Conservation (phyloP, 1,284 basidiomycete genomes). For the Leccinum fallax region DNA sequence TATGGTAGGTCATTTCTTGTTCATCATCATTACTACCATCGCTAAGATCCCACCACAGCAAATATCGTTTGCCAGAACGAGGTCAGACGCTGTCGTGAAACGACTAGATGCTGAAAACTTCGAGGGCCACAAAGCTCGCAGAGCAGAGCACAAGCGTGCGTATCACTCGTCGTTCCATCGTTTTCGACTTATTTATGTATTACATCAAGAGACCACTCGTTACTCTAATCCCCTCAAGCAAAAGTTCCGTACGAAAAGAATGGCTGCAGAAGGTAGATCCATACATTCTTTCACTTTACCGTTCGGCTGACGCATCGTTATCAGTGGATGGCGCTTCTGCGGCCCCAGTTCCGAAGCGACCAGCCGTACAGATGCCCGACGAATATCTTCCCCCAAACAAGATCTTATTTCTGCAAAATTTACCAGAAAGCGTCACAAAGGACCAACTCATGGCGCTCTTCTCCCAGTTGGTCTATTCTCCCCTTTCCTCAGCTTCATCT, state of each 20-base stretch:
- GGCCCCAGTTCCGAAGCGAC: conserved; percentile 68
- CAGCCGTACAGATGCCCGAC: conserved; percentile 95
- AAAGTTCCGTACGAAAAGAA: conserved; percentile 79
- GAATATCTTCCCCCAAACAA: conserved; percentile 99
- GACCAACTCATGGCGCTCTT: conserved; percentile 89
- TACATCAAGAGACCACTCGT: conserved; percentile 66
- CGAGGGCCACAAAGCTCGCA: conserved; percentile 74
- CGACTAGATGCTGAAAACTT: conserved; percentile 64
- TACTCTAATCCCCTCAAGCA: conserved; percentile 86
- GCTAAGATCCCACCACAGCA: conserved; percentile 54
- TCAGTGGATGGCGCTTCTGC: conserved; percentile 72
- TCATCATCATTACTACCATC: conserved; percentile 1
- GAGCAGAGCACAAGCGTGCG: conserved; percentile 83
- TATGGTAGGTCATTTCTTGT: conserved; percentile 61
- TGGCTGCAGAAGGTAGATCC: conserved; percentile 71
- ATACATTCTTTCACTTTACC: conserved; percentile 13
- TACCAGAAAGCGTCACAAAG: conserved; percentile 89
- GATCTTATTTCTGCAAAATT: conserved; percentile 96
- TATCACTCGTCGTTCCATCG: conserved; percentile 17
- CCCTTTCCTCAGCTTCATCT: neutral
- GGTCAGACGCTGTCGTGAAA: conserved; percentile 89
- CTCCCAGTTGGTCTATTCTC: conserved; percentile 66
- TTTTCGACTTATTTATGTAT: conserved; percentile 4
- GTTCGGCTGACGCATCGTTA: conserved; percentile 9
- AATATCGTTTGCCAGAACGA: conserved; percentile 89